Evolutionary conservation across 805 yeast genomes (phyloP), one percentile per base, ranked within the genome.

Genomic region (Candida mattraensis): DNA sequence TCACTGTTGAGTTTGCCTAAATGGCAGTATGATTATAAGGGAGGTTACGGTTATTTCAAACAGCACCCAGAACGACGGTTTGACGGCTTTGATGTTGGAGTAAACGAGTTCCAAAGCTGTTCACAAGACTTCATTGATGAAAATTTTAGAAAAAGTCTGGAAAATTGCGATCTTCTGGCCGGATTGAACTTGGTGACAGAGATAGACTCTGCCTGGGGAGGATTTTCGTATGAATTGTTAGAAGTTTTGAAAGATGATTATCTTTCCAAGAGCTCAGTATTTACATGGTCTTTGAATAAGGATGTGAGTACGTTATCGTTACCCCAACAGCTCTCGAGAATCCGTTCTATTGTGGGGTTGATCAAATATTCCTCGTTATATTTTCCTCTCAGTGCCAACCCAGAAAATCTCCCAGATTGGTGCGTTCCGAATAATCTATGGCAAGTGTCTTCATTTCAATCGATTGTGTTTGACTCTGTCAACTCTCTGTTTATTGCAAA

Each of bases 131-230:
- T 72, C 26, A 40, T 80, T 28, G 93, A 85, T 31, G 69, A 67
- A 2, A 61, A 63, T 5, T 74, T 88, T 37, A 68, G 96, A 37
- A 59, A 64, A 2, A 61, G 73, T 25, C 53, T 93, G 10, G 99
- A 91, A 53, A 72, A 76, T 41, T 80, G 93, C 54, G 97, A 93
- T 56, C 58, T 66, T 18, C 53, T 89, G 13, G 75, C 72, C 36
- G 96, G 96, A 0, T 39, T 93, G 7, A 84, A 83, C 47, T 32
- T 86, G 0, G 51, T 80, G 2, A 73, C 83, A 0, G 96, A 88
- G 34, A 47, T 81, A 3, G 95, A 86, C 53, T 69, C 77, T 15
- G 84, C 83, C 0, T 91, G 98, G 98, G 83, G 87, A 31, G 95
- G 95, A 0, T 78, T 84, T 48, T 59, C 85, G 4, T 56, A 62